Conservation (phyloP, 163 green algal genomes). For the Volvox carteri region DNA sequence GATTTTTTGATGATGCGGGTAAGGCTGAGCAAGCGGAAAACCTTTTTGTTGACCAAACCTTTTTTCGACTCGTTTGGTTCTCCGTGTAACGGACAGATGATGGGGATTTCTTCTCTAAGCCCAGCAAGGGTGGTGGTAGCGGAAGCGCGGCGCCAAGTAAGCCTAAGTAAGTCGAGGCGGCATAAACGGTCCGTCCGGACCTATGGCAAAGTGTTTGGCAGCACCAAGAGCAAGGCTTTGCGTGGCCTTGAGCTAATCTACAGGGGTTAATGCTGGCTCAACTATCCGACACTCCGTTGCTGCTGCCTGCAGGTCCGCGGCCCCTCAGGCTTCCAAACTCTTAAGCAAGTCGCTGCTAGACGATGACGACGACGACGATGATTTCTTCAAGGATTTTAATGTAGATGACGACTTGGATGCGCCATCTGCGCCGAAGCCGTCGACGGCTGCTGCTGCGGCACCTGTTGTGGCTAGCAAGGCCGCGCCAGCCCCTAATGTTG, state of each 20-base stretch:
- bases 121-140: not conserved
- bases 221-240: no score
- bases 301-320: slow-evolving; percentile 1
- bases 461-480: no score
- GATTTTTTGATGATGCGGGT: slow-evolving; percentile 28
- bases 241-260: no score
- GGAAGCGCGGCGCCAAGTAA: not conserved
- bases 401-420: not conserved
- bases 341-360: not conserved
- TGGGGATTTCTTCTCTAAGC: not conserved
- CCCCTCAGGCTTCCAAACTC: not conserved
- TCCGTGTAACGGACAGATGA: not conserved
- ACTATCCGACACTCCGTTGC: no score
- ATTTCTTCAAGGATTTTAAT: slow-evolving; percentile 32
- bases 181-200: no score
- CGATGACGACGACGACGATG: slow-evolving; percentile 40
- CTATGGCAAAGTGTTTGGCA: no score
- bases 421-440: not conserved
- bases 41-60: not conserved
- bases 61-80: not conserved
- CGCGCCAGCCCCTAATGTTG: no score
- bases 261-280: no score
- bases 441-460: not conserved
- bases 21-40: not conserved
- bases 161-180: slow-evolving; percentile 40